phyloP scores from a whole-genome alignment of 2,329 filamentous ascomycete species.

The Apiospora koreana region DNA sequence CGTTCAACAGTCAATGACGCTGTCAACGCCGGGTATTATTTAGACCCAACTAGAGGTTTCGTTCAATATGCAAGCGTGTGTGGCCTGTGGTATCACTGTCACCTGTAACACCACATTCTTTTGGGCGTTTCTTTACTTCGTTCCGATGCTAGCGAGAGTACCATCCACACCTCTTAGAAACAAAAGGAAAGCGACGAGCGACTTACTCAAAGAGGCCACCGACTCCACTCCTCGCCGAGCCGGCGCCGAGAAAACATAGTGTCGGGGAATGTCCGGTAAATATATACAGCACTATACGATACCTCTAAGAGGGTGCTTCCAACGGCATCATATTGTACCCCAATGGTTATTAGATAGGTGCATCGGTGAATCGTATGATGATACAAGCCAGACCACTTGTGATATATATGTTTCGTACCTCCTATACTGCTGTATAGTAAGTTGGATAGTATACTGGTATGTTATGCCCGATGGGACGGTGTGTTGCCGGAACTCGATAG shows the following conservation, averaged over 20 bases:
- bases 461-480: too few relatives aligned
- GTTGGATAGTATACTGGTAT: background rate
- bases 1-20: background rate
- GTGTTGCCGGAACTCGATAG: background rate
- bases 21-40: background rate
- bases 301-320: background rate
- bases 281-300: background rate
- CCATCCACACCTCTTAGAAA: background rate
- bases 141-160: background rate
- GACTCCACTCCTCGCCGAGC: background rate
- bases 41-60: background rate
- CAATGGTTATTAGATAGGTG: background rate
- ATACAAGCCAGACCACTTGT: too few relatives aligned
- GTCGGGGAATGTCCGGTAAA: background rate
- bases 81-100: background rate
- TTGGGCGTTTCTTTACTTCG: background rate
- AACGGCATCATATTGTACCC: background rate
- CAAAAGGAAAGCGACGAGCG: background rate
- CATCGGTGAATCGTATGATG: background rate
- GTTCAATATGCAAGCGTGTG: background rate
- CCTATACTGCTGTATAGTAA: background rate
- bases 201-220: background rate
- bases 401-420: background rate
- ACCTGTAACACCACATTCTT: background rate
- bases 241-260: background rate